Percentiles rank a stretch among this genome's conserved stretches.
phyloP scores from a whole-genome alignment of 352 stramenopile genomes.

The Phytophthora pisi region DNA sequence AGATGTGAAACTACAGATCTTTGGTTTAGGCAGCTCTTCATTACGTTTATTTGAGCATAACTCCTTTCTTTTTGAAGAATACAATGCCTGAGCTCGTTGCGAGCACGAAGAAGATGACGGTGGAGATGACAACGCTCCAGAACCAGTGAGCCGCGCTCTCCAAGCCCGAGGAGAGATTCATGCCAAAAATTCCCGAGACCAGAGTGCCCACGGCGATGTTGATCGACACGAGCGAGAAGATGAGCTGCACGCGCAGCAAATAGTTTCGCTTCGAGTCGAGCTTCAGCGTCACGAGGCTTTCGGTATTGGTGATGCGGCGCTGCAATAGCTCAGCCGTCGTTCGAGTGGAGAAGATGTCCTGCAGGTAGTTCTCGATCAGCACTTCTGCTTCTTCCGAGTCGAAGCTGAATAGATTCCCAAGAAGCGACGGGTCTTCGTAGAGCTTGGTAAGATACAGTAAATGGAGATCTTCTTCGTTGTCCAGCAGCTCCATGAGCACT shows the following conservation, averaged over 20 bases:
- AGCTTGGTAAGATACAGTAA: conserved; percentile 58
- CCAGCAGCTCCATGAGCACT: conserved; percentile 48
- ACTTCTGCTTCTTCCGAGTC: conserved; percentile 60
- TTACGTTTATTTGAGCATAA: conserved; percentile 6
- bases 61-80: conserved; percentile 12
- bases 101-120: conserved; percentile 28
- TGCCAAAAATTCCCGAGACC: conserved; percentile 24
- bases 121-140: conserved; percentile 25
- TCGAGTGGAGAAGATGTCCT: conserved; percentile 64
- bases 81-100: conserved; percentile 9
- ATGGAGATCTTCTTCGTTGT: conserved; percentile 53
- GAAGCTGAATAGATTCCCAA: conserved; percentile 45
- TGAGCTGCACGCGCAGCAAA: conserved; percentile 27
- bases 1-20: too few species aligned
- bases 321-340: conserved; percentile 60
- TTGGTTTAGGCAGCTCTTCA: too few species aligned
- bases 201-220: conserved; percentile 22
- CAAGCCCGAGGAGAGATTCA: conserved; percentile 30
- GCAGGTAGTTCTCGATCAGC: conserved; percentile 59
- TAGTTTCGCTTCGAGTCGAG: conserved; percentile 66
- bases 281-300: conserved; percentile 63
- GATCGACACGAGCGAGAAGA: conserved; percentile 25
- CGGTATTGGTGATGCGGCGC: conserved; percentile 59
- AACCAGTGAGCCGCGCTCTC: conserved; percentile 21
- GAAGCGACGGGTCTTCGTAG: conserved; percentile 40